Percentiles rank a stretch among this genome's conserved stretches.
Conservation (phyloP, 495 filamentous ascomycete genomes). For the Penicillium argentinense region DNA sequence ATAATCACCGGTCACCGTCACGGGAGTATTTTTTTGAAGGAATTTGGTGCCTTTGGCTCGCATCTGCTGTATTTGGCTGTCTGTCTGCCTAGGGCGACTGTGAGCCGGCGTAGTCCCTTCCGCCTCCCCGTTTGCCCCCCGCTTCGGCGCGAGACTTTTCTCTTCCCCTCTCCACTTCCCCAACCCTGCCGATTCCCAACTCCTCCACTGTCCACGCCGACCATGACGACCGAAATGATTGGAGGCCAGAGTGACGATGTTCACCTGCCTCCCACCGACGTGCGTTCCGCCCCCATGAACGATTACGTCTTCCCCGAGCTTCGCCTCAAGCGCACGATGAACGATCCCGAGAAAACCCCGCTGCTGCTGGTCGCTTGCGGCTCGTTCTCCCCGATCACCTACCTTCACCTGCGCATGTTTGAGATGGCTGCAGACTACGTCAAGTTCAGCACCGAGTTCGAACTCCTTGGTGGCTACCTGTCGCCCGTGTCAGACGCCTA, state of each 20-base stretch:
- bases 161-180: conserved; percentile 11
- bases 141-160: conserved; percentile 11
- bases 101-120: conserved; percentile 17
- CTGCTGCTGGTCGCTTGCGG: conserved; percentile 87
- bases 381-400: conserved; percentile 81
- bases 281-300: conserved; percentile 35
- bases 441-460: conserved; percentile 78
- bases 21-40: too few species aligned
- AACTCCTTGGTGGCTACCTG: conserved; percentile 82
- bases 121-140: conserved; percentile 17
- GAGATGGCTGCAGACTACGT: conserved; percentile 85
- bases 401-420: conserved; percentile 91
- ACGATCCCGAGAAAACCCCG: conserved; percentile 68
- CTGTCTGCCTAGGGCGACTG: too few species aligned
- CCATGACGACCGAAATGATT: conserved; percentile 32
- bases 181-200: conserved; percentile 4
- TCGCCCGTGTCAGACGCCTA: conserved; percentile 83
- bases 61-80: too few species aligned
- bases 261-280: conserved; percentile 22
- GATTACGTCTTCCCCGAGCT: conserved; percentile 73
- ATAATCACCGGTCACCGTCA: too few species aligned
- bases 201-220: conserved; percentile 3
- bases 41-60: too few species aligned
- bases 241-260: conserved; percentile 34
- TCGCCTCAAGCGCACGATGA: conserved; percentile 68